phyloP scores from a whole-genome alignment of 257 asterid genomes.

The Thymus quinquecostatus region DNA sequence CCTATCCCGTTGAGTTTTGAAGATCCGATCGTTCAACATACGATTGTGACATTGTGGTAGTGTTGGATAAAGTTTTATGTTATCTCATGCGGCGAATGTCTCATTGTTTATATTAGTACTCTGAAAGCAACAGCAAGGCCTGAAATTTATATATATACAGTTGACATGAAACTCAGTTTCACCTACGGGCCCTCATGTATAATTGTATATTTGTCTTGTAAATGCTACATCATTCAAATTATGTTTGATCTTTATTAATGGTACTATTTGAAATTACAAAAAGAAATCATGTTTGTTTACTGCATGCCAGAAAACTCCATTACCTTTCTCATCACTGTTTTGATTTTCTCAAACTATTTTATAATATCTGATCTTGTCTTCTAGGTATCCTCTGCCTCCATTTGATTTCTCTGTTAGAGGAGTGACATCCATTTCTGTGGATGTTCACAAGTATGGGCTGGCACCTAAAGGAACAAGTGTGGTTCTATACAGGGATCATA shows the following conservation, averaged over 20 bases:
- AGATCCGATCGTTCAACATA: background rate
- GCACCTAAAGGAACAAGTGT: conserved; percentile 99
- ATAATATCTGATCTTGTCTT: conserved; percentile 21
- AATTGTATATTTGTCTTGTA: background rate
- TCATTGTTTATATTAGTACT: conserved; percentile 3
- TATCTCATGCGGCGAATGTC: background rate
- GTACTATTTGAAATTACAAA: conserved; percentile 8
- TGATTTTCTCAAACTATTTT: conserved; percentile 20
- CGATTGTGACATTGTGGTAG: background rate
- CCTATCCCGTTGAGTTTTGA: conserved; percentile 13
- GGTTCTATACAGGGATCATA: conserved; percentile 82
- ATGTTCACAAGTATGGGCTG: conserved; percentile 98
- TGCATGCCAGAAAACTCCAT: conserved; percentile 7
- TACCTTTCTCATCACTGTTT: conserved; percentile 17
- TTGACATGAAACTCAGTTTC: background rate
- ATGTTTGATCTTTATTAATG: background rate
- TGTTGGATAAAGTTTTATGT: background rate
- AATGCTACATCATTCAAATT: conserved; percentile 6
- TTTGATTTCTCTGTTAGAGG: conserved; percentile 92
- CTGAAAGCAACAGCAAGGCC: background rate
- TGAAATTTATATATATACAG: background rate
- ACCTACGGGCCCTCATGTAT: background rate
- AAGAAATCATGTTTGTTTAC: conserved; percentile 13
- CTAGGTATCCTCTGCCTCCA: conserved; percentile 91
- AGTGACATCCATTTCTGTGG: conserved; percentile 93